phyloP scores from a whole-genome alignment of 2,329 filamentous ascomycete species.

The Colletotrichum sp. region DNA sequence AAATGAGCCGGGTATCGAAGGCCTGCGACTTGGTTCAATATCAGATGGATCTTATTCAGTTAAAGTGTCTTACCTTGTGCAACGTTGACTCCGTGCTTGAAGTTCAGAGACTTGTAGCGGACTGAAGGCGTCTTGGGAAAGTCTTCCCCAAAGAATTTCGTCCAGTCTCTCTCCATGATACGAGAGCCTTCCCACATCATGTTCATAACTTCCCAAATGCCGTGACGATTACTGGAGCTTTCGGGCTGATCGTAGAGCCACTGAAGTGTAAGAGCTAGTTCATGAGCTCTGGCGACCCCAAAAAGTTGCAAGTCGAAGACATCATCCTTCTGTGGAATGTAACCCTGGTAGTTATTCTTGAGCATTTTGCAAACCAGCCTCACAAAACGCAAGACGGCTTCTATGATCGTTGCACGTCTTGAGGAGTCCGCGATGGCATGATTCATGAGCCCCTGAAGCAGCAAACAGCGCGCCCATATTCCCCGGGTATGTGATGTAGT shows the following conservation, averaged over 20 bases:
- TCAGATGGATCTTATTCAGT: neutral
- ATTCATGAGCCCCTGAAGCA: slow-evolving; percentile 51
- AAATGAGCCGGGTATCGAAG: slow-evolving; percentile 44
- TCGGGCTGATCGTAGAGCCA: slow-evolving; percentile 44
- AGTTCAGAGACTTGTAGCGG: slow-evolving; percentile 36
- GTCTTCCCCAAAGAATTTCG: slow-evolving; percentile 30
- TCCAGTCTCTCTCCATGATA: slow-evolving; percentile 33
- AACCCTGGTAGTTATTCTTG: slow-evolving; percentile 54
- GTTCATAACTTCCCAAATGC: slow-evolving; percentile 45
- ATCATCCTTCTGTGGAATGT: slow-evolving; percentile 47
- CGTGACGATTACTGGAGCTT: neutral
- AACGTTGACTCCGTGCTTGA: slow-evolving; percentile 47
- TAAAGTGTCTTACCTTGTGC: slow-evolving; percentile 39
- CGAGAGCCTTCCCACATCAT: slow-evolving; percentile 36
- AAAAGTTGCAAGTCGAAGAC: slow-evolving; percentile 40
- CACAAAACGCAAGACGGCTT: slow-evolving; percentile 55
- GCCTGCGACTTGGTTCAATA: slow-evolving; percentile 25
- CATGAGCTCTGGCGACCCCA: slow-evolving; percentile 40
- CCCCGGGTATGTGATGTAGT: slow-evolving; percentile 42
- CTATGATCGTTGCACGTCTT: slow-evolving; percentile 47
- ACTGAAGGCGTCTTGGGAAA: slow-evolving; percentile 10
- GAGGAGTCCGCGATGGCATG: slow-evolving; percentile 52
- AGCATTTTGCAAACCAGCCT: slow-evolving; percentile 59
- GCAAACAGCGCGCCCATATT: slow-evolving; percentile 58
- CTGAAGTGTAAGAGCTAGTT: slow-evolving; percentile 43